Evolutionary conservation across 2,329 filamentous ascomycete species (phyloP), one percentile per base, ranked within the genome.

Genomic region (Hypoxylon sp.): DNA sequence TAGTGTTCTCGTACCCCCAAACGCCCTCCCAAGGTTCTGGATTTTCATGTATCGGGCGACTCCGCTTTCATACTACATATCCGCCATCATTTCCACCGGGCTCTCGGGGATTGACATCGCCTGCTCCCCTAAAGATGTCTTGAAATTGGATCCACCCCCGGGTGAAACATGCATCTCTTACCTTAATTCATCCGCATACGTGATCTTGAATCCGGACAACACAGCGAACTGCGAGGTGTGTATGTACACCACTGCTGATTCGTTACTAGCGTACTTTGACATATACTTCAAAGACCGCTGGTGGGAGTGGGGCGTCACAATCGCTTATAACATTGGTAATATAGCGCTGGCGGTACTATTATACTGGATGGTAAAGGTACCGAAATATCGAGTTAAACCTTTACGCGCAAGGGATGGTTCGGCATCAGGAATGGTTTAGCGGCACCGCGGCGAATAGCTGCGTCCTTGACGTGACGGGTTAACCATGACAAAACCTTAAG

Each of bases 21-120:
- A 48, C 2, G 16, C 21, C 5, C 50, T 70, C 1, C 62, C 57
- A 2, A 11, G 19, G 1, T 70, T 70, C 51, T 70, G 68, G 68
- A 67, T 54, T 2, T 70, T 70, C 50, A 43, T 70, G 27, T 67
- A 51, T 6, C 60, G 60, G 2, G 65, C 39, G 1, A 63, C 68
- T 1, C 68, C 68, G 1, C 60, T 68, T 2, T 64, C 65, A 5
- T 70, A 70, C 21, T 48, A 51, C 9, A n/a, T 68, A 46, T 43
- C 21, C 21, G 34, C 19, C 12, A 30, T 39, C 34, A 39, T 39
- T 12, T 5, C 23, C 1, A 27, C 51, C 21, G 51, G 51, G 2
- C 51, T 54, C 9, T 27, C 51, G 9, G 37, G 37, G 19, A 25
- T 21, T 21, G 4, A 54, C n/a, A n/a, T n/a, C n/a, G n/a, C n/a